Evolutionary conservation across 2,329 filamentous ascomycete genomes (phyloP), one percentile per base, ranked within the genome.

Genomic region (Metarhizium robertsii): DNA sequence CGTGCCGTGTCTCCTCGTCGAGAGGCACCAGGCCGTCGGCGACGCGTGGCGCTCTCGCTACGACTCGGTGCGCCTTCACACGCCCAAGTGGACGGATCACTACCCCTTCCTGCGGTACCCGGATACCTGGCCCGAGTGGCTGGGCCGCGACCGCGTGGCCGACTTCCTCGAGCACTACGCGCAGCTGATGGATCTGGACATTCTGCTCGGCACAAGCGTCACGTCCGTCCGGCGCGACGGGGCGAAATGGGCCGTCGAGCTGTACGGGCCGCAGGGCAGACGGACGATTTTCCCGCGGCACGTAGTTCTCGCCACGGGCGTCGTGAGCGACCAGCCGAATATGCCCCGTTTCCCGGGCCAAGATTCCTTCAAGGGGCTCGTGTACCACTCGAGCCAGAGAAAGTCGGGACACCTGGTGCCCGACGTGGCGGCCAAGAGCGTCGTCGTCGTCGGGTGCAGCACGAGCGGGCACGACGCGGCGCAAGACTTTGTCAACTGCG

Each of bases 381-480:
- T 45, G 3, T 45, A 45, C n/a, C 42, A 45, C n/a, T 3, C 42
- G 13, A 45, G 42, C 42, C 13, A 14, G n/a, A 11, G n/a, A 11
- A 14, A 18, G n/a, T 14, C 11, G 6, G 42, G 13, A 11, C 2
- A 18, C n/a, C 42, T 18, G 6, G 58, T 71, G 0, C 58, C 55
- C 1, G 54, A 64, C 34, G 46, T 66, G 2, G 14, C 50, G 2
- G 38, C 55, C 2, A 78, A 78, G 61, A 75, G 71, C 50, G 73
- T 77, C 1, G 65, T 77, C 2, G 71, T 79, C 3, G 69, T 80
- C 4, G 77, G 77, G 2, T 73, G 73, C 1, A 74, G 76, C 14
- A 79, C 76, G 54, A 75, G 73, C 57, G 75, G 71, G 0, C 76
- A 79, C 54, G 76, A 79, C 53, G 75, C 79, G 50, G 75, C 76